Percentiles rank a stretch among this genome's conserved stretches.
phyloP scores from a whole-genome alignment of 805 yeast species.

The Metschnikowia shivogae region DNA sequence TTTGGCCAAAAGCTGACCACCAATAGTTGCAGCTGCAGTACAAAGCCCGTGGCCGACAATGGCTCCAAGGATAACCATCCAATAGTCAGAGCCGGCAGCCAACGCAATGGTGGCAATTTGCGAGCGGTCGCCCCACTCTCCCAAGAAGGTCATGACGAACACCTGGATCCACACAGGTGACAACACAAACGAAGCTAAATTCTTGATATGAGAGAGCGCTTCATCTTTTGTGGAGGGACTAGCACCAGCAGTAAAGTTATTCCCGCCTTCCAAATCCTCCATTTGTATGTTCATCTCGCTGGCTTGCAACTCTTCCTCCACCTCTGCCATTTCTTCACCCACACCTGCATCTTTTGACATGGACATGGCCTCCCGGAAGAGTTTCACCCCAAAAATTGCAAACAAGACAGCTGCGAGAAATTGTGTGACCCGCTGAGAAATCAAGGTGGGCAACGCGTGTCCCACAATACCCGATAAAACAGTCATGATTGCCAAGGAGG shows the following conservation, averaged over 20 bases:
- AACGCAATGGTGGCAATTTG: slow-evolving; percentile 97
- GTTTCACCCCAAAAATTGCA: slow-evolving; percentile 73
- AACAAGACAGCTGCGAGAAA: slow-evolving; percentile 78
- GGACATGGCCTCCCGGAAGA: slow-evolving; percentile 73
- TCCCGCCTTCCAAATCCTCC: slow-evolving; percentile 60
- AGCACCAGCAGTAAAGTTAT: slow-evolving; percentile 11
- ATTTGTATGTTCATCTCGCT: slow-evolving; percentile 49
- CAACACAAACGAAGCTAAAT: slow-evolving; percentile 59
- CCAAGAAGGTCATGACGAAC: slow-evolving; percentile 91
- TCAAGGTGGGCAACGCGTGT: slow-evolving; percentile 78
- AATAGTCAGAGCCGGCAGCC: slow-evolving; percentile 95
- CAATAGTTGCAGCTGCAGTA: slow-evolving; percentile 85
- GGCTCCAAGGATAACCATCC: slow-evolving; percentile 86
- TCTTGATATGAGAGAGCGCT: slow-evolving; percentile 40
- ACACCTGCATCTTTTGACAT: slow-evolving; percentile 85
- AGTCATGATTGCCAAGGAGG: slow-evolving; percentile 87
- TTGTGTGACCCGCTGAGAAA: slow-evolving; percentile 77
- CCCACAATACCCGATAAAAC: slow-evolving; percentile 87
- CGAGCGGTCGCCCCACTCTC: slow-evolving; percentile 99
- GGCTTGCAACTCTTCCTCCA: slow-evolving; percentile 84
- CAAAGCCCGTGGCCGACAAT: slow-evolving; percentile 85
- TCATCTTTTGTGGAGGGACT: slow-evolving; percentile 14
- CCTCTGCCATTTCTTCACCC: slow-evolving; percentile 94
- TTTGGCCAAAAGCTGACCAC: slow-evolving; percentile 87
- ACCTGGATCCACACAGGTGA: slow-evolving; percentile 94